phyloP scores from a whole-genome alignment of 148 eudicot species.

The Hydrangea macrophylla region DNA sequence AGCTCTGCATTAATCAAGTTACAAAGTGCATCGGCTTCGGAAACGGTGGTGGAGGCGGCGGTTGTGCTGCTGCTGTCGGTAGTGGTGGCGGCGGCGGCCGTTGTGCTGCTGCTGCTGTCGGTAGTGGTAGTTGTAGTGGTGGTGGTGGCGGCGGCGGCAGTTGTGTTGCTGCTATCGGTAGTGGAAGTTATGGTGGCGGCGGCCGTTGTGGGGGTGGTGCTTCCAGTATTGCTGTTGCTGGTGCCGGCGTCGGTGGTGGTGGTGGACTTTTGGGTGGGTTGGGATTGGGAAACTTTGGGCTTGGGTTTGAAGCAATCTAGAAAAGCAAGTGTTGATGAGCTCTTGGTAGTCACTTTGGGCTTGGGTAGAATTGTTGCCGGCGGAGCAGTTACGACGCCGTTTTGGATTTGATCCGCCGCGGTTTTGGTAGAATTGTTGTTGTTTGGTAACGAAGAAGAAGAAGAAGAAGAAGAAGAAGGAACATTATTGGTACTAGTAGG shows the following conservation, averaged over 20 bases:
- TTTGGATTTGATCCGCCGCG: background rate
- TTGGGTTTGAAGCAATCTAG: background rate
- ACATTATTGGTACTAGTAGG: background rate
- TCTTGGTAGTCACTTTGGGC: background rate
- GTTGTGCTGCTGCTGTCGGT: background rate
- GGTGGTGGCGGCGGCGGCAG: background rate
- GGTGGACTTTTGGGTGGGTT: background rate
- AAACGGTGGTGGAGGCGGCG: background rate
- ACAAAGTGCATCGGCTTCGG: background rate
- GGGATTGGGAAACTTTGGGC: background rate
- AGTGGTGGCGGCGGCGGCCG: background rate
- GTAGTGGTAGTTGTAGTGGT: background rate
- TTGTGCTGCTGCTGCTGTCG: background rate
- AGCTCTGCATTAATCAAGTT: constrained; percentile 3
- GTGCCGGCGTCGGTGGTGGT: background rate
- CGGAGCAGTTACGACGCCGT: background rate
- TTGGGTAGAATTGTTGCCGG: background rate
- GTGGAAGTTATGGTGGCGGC: no score
- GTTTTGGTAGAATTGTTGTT: background rate
- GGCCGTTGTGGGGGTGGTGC: background rate
- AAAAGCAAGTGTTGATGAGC: background rate
- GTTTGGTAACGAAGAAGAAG: no score
- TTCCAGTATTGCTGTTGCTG: background rate
- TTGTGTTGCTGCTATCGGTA: background rate
- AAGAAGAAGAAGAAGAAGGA: background rate